Base-by-base conservation (phyloP, 2,329 filamentous ascomycete genomes). In the Aspergillus quadricinctus region DNA sequence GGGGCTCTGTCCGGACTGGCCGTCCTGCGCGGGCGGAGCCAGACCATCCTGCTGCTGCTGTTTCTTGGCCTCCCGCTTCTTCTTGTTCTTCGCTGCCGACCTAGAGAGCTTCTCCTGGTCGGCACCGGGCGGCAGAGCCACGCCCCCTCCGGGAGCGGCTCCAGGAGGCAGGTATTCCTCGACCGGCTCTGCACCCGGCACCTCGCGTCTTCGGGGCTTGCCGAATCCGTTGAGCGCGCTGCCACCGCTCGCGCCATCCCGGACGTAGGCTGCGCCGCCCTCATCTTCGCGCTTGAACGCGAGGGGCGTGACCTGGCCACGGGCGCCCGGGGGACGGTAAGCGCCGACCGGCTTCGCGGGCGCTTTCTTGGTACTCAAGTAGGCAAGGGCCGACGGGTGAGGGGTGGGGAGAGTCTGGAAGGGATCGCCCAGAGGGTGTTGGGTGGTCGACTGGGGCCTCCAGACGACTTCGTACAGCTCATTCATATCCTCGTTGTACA, bases 221-320 rank as follows among this genome's bases (percentile, higher is more conserved):
- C 84, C 92, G 68, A 96, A 97, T n/a, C 89, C 90, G 67, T 93
- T 95, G 49, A 86, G 78, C 48, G 76, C 75, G 35, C 78, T 76
- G 28, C 66, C 69, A 25, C 83, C 81, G 41, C 88, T 83, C 28
- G 87, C 83, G 28, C 90, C 91, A 62, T 94, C 93, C 73, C 89
- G 87, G 57, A 90, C 80, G 69, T 92, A 95, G 6, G 93, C 92
- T 8, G 89, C 89, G 53, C 94, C 94, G 52, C 94, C 94, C 76
- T 99, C 91, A 63, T 99, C 94, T 75, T 99, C 94, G 56, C 94
- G 91, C 81, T 96, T 96, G 81, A 97, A 99, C 66, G 94, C 90
- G 60, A 97, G 80, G 9, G 94, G 94, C 0, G 94, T 97, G 53
- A 86, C 83, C 61, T 89, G 86, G 52, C 94, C 94, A 64, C 94